Evolutionary conservation across 371 early-diverging fungal genomes (phyloP).

Genomic region (Rhizopus sp.): DNA sequence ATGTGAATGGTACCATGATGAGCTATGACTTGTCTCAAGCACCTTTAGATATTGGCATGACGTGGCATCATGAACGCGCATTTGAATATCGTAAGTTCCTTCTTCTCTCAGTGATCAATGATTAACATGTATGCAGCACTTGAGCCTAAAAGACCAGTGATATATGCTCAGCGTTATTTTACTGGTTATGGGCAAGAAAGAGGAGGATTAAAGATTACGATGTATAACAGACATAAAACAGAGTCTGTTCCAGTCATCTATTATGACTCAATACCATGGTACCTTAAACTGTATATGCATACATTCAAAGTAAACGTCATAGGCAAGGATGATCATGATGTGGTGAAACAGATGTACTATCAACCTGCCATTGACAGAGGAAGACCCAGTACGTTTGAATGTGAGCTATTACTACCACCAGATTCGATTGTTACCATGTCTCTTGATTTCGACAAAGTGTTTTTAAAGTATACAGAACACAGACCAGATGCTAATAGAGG

Average conservation of each 20-base stretch:
- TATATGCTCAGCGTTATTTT: conserved; percentile 74
- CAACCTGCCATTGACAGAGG: conserved; percentile 80
- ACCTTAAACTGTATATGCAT: conserved; percentile 85
- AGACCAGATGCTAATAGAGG: conserved; percentile 97
- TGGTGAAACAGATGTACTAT: conserved; percentile 57
- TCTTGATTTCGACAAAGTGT: conserved; percentile 85
- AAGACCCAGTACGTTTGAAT: conserved; percentile 82
- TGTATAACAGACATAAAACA: conserved; percentile 63
- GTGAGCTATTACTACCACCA: conserved; percentile 69
- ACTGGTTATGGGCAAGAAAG: conserved; percentile 85
- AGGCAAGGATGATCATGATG: conserved; percentile 28
- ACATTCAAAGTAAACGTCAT: conserved; percentile 67
- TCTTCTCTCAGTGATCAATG: neutral
- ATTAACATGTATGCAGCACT: conserved; percentile 22
- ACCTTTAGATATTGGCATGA: conserved; percentile 48
- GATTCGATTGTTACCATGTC: conserved; percentile 65
- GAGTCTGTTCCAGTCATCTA: conserved; percentile 57
- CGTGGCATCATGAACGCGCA: conserved; percentile 36
- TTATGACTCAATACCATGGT: conserved; percentile 90
- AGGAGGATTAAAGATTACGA: conserved; percentile 76
- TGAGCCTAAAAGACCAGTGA: conserved; percentile 43
- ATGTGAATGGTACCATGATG: conserved; percentile 23
- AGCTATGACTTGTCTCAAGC: conserved; percentile 39
- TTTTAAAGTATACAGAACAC: conserved; percentile 93
- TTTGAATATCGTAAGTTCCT: conserved; percentile 46